These are phyloP conservation scores for Beauveria asiatica DNA, from an alignment of 2,329 filamentous ascomycete species.

Conservation along the genomic window DNA sequence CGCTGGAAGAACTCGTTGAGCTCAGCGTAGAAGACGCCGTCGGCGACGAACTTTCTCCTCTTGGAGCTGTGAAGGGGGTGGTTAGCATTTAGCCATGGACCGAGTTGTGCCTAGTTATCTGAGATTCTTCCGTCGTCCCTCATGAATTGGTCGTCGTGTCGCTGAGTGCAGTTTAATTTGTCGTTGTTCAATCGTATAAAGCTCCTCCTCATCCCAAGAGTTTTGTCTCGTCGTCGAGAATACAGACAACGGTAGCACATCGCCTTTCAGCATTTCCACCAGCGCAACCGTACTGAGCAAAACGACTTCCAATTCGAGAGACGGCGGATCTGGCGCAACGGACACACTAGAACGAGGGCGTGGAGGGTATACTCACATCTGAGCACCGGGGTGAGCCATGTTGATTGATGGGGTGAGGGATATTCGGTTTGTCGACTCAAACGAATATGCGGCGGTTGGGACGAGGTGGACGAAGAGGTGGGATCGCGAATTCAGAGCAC, in stretches of 20 bases:
- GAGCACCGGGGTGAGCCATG: conserved; percentile 53
- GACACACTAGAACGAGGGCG: background rate
- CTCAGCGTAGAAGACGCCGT: conserved; percentile 99
- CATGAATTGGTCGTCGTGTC: background rate
- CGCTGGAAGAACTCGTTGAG: conserved; percentile 99
- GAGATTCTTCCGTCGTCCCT: background rate
- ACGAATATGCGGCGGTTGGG: background rate
- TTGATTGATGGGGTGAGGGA: conserved; percentile 30
- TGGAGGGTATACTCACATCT: conserved; percentile 45
- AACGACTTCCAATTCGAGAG: background rate
- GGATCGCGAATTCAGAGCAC: conserved; percentile 9
- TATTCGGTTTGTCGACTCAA: conserved; percentile 1
- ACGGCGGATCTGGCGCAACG: background rate
- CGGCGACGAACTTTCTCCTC: conserved; percentile 89
- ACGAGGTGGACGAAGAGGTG: conserved; percentile 4
- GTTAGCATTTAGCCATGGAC: background rate
- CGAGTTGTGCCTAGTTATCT: background rate
- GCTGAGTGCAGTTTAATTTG: background rate
- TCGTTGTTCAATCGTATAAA: background rate
- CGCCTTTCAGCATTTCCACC: background rate
- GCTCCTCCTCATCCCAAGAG: background rate
- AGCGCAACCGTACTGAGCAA: background rate
- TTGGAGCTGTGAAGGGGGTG: conserved; percentile 56
- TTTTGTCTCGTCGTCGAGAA: background rate
- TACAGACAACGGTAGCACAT: background rate